Evolutionary conservation across 139 green algal genomes (phyloP).

Genomic region (Picochlorum costavermella): DNA sequence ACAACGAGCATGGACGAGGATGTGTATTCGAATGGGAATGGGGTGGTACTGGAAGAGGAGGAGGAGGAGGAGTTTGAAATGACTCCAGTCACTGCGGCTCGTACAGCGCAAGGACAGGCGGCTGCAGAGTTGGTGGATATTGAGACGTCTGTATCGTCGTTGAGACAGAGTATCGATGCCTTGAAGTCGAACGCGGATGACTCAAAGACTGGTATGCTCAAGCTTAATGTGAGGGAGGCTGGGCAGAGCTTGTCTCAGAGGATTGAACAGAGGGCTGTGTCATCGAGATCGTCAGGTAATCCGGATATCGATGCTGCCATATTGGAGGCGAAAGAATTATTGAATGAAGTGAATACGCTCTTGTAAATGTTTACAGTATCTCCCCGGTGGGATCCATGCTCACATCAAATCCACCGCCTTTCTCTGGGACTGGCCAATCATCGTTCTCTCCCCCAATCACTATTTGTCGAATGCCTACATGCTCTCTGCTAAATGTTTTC

Average conservation of each 20-base stretch:
- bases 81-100: conserved; percentile 17
- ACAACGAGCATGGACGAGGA: not conserved
- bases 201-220: conserved; percentile 34
- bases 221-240: conserved; percentile 53
- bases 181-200: conserved; percentile 45
- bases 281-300: not conserved
- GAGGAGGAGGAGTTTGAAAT: conserved; percentile 5
- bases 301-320: conserved; percentile 10
- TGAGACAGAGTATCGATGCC: conserved; percentile 40
- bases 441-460: conserved; percentile 58
- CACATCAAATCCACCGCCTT: not conserved
- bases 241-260: conserved; percentile 39
- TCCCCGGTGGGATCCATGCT: conserved; percentile 3
- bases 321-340: conserved; percentile 15
- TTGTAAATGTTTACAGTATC: conserved; percentile 1
- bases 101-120: conserved; percentile 45
- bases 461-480: conserved; percentile 47
- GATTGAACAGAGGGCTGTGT: conserved; percentile 36
- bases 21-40: conserved; percentile 2
- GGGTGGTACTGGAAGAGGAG: not conserved
- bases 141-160: conserved; percentile 33
- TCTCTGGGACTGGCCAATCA: conserved; percentile 48
- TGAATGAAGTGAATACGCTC: conserved; percentile 18
- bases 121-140: conserved; percentile 58
- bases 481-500: conserved; percentile 59